Evolutionary conservation across 179 eudicot genomes (phyloP).

Genomic region (Spinacia oleracea): DNA sequence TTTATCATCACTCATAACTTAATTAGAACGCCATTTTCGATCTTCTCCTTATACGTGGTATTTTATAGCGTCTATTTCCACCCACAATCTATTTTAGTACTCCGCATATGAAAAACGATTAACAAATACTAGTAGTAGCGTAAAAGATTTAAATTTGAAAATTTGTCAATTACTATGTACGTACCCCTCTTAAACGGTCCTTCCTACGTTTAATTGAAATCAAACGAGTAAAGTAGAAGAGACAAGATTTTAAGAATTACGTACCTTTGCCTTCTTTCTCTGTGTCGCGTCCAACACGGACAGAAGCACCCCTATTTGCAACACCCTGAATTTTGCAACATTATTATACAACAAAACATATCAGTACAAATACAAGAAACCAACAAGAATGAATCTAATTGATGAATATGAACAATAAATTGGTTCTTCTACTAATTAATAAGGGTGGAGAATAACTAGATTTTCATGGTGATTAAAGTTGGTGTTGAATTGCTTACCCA

Average conservation of each 20-base stretch:
- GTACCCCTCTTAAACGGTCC: background rate
- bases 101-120: no score
- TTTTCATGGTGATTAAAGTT: no score
- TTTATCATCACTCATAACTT: no score
- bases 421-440: no score
- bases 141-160: no score
- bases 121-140: no score
- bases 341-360: background rate
- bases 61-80: no score
- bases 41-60: no score
- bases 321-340: slow-evolving; percentile 42
- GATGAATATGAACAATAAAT: background rate
- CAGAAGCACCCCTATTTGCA: slow-evolving; percentile 66
- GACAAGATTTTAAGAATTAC: background rate
- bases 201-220: background rate
- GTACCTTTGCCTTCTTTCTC: slow-evolving; percentile 53
- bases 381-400: background rate
- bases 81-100: no score
- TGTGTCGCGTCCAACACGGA: slow-evolving; percentile 65
- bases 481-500: slow-evolving; percentile 43
- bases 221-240: background rate
- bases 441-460: no score
- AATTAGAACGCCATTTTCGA: no score
- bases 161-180: background rate
- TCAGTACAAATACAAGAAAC: background rate